Evolutionary conservation across 441 rosid species (phyloP), one percentile per base, ranked within the genome.

Genomic region (Brassica hybrid): DNA sequence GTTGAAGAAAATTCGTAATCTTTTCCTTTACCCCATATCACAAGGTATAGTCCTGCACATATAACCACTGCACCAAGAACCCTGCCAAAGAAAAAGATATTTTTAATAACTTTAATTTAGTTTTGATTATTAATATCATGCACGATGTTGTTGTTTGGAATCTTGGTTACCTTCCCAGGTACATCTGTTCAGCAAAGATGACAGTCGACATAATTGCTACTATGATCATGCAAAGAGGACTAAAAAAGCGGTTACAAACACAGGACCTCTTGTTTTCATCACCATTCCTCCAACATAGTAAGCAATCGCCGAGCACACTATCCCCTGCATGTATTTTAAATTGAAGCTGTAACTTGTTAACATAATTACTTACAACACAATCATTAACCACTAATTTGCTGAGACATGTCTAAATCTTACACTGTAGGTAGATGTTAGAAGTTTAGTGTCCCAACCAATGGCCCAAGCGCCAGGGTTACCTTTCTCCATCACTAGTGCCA

Each of bases 241-340:
- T 89, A 16, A 93, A 16, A 93, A 93, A 58, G 99, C 97, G 23
- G 96, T 84, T 4, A 94, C 94, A 65, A 94, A 94, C 23, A 94
- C 98, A 0, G 98, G 98, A 25, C 98, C 98, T 81, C 90, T 88
- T 5, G 85, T 91, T 74, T 86, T 86, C 98, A 90, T 93, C 59
- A 91, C 81, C n/a, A 86, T 54, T 32, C 94, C 99, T 83, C 89
- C 92, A 34, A 90, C 74, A 83, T 91, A 93, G 74, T 93, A 94
- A 65, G 90, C 86, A 13, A 93, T 72, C 66, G 96, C 96, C 1
- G 99, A 86, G 71, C 98, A 91, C 52, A 93, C 65, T 60, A 93
- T 76, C 3, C 98, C 99, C 97, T 94, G 88, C 87, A 85, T 48
- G 13, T 21, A 77, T 48, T 41, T 65, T 54, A 54, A 10, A 52